Evolutionary conservation across 371 early-diverging fungal genomes (phyloP), one percentile per base, ranked within the genome.

Genomic region (Mortierella polycephala): DNA sequence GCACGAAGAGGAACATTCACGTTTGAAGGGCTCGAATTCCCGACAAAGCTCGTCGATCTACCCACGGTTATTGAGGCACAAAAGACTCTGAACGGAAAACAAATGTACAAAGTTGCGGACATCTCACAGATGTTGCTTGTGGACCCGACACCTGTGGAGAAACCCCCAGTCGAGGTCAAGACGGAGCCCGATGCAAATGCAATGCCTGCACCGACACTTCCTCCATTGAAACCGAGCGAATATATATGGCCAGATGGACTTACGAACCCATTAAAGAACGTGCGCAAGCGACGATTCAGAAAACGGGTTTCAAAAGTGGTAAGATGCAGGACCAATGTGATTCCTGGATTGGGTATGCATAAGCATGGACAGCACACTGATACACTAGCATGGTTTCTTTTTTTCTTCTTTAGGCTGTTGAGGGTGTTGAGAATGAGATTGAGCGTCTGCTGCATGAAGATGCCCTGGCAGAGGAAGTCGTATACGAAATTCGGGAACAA

Each of bases 51-150:
- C 39, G 94, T 97, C 5, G 98, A 97, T 83, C 80, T 99, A 63
- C 99, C 99, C 13, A 96, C 95, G 0, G 95, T 99, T 64, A 92
- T 97, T 23, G 99, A 99, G 83, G 90, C 98, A 8, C 98, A 98
- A 68, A 96, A 98, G 77, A 97, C 98, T 0, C 82, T 94, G 7
- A 98, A 99, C 70, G 93, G 93, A 62, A 97, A 97, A 74, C 98
- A 98, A 75, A 88, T 97, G 70, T 95, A 95, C 79, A 99, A 99
- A 84, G 91, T 98, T n/a, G 96, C 95, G 12, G 99, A 99, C 72
- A 93, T 98, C n/a, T 95, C 92, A 7, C 99, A 96, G 81, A 90
- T 94, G 83, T 57, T 63, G 39, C 9, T 69, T 23, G 65, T 60
- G 44, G 67, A 65, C 41, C 44, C 55, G 7, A 57, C 62, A 9